Evolutionary conservation across 306 rosid genomes (phyloP).

Genomic region (Macrotyloma uniflorum): DNA sequence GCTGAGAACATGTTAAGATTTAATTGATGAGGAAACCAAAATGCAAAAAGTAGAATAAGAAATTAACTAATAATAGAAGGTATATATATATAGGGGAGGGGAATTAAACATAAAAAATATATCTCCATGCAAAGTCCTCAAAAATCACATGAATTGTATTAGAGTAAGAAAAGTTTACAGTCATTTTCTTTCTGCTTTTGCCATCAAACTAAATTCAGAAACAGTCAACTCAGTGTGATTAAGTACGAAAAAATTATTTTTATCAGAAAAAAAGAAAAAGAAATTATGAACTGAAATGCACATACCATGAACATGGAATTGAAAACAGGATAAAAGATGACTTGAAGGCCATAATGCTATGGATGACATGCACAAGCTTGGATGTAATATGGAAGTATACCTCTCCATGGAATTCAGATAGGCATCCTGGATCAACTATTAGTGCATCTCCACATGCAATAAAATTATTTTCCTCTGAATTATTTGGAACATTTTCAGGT

Average conservation of each 20-base stretch:
- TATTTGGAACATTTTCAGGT: constrained; percentile 54
- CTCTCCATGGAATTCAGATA: constrained; percentile 73
- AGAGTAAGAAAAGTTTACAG: background rate
- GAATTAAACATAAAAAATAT: constrained; percentile 28
- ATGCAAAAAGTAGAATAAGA: constrained; percentile 5
- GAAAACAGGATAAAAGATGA: constrained; percentile 27
- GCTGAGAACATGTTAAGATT: constrained; percentile 57
- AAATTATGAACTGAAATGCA: constrained; percentile 32
- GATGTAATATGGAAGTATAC: constrained; percentile 45
- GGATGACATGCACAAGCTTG: constrained; percentile 26
- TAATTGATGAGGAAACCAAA: constrained; percentile 22
- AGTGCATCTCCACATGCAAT: constrained; percentile 80
- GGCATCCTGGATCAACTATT: constrained; percentile 91
- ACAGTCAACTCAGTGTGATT: background rate
- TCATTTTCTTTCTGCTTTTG: too few species aligned
- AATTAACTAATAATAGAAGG: constrained; percentile 23
- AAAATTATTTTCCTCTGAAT: constrained; percentile 42
- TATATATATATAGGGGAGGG: background rate
- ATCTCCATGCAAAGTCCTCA: background rate
- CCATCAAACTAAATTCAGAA: background rate
- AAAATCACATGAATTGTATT: background rate
- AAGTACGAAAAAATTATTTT: constrained; percentile 1
- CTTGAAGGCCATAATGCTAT: constrained; percentile 16
- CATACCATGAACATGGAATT: constrained; percentile 18
- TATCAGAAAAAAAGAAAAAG: background rate